Percentiles rank a stretch among this genome's conserved stretches.
Evolutionary conservation across 257 asterid genomes (phyloP).

Genomic region (Pogostemon cablin): DNA sequence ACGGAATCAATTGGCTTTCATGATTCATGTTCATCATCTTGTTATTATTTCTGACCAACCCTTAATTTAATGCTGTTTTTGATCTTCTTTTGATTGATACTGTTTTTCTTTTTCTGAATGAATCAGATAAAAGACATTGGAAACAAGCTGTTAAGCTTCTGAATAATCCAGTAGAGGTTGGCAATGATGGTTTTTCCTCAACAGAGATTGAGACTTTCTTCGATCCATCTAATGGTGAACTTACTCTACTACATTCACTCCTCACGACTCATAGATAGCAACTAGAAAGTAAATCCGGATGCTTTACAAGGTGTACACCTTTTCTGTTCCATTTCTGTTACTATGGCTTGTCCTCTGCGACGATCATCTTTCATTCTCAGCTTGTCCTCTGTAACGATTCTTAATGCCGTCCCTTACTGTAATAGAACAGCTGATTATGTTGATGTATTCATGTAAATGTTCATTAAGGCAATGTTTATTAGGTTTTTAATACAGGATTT

Average conservation of each 20-base stretch:
- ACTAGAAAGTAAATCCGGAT: not conserved
- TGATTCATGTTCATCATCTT: not conserved
- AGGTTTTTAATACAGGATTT: too few relatives aligned
- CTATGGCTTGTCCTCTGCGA: too few relatives aligned
- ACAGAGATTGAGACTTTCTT: slow-evolving; percentile 59
- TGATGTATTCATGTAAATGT: too few relatives aligned
- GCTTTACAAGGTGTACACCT: not conserved
- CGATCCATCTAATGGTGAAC: slow-evolving; percentile 69
- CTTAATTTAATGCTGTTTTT: not conserved
- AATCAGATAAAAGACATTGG: slow-evolving; percentile 75
- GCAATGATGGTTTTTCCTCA: slow-evolving; percentile 34
- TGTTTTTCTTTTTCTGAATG: not conserved
- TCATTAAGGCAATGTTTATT: too few relatives aligned
- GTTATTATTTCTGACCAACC: slow-evolving; percentile 8
- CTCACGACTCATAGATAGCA: slow-evolving; percentile 30
- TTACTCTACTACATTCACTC: slow-evolving; percentile 49
- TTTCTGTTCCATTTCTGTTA: not conserved
- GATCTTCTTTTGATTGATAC: not conserved
- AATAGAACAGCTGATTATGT: too few relatives aligned
- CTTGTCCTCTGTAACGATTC: too few relatives aligned
- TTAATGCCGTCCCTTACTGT: too few relatives aligned
- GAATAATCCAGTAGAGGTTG: slow-evolving; percentile 53
- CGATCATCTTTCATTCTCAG: too few relatives aligned
- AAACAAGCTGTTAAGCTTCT: slow-evolving; percentile 91
- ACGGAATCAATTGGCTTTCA: not conserved